Percentiles rank a stretch among this genome's conserved stretches.
phyloP scores from a whole-genome alignment of 2,329 filamentous ascomycete genomes.

The Ceratocystis diversiconidia region DNA sequence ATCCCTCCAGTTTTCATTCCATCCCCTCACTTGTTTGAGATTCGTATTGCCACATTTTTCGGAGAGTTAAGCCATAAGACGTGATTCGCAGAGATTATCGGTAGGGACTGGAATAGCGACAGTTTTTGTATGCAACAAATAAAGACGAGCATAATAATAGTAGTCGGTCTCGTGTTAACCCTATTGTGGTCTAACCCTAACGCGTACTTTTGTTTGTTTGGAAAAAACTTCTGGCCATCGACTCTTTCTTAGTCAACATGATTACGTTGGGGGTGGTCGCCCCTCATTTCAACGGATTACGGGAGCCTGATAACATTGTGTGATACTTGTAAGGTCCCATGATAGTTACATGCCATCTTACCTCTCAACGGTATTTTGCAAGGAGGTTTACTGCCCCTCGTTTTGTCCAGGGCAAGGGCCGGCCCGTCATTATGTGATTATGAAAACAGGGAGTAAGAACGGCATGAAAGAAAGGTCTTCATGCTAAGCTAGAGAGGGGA shows the following conservation, averaged over 20 bases:
- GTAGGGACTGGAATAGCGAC: too few species aligned
- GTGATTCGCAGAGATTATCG: not conserved
- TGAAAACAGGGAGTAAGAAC: not conserved
- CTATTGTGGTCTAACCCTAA: not conserved
- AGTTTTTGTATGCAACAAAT: not conserved
- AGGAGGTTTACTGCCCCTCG: not conserved
- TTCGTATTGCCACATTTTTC: conserved; percentile 1
- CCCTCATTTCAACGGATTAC: too few species aligned
- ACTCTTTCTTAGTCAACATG: too few species aligned
- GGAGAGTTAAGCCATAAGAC: not conserved
- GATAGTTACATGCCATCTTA: not conserved
- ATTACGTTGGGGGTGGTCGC: too few species aligned
- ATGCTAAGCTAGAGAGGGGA: not conserved
- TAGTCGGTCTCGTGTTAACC: not conserved
- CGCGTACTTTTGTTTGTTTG: too few species aligned
- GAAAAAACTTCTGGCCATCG: too few species aligned
- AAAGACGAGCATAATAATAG: not conserved
- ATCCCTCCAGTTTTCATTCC: not conserved
- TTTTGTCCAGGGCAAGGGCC: not conserved
- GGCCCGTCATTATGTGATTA: not conserved
- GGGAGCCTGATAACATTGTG: not conserved
- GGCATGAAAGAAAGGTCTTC: not conserved
- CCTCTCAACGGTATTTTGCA: not conserved
- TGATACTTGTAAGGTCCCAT: not conserved
- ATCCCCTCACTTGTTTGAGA: conserved; percentile 2